phyloP scores from a whole-genome alignment of 176 grass and related monocot species.

The Leersia perrieri region DNA sequence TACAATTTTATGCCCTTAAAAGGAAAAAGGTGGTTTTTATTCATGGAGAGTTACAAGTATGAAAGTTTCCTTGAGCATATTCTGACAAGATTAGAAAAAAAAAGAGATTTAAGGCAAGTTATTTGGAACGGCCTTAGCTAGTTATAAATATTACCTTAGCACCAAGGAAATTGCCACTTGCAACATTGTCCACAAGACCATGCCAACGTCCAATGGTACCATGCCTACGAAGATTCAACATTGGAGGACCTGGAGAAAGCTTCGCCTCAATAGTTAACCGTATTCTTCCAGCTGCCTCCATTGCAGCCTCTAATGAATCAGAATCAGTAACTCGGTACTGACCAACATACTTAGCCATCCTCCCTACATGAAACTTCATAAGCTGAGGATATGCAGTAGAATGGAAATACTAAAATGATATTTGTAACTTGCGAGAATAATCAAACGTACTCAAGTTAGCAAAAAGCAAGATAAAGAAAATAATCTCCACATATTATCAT shows the following conservation, averaged over 20 bases:
- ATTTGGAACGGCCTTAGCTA: neutral
- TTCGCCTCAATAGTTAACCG: slow-evolving; percentile 79
- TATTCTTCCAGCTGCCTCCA: slow-evolving; percentile 94
- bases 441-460: neutral
- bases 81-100: neutral
- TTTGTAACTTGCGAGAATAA: slow-evolving; percentile 9
- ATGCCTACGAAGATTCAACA: slow-evolving; percentile 82
- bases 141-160: slow-evolving; percentile 67
- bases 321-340: slow-evolving; percentile 81
- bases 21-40: neutral
- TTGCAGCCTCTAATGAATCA: slow-evolving; percentile 72
- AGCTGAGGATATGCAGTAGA: neutral
- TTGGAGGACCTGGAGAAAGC: slow-evolving; percentile 96
- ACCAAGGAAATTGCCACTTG: slow-evolving; percentile 94
- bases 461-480: slow-evolving; percentile 20
- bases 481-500: neutral
- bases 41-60: slow-evolving; percentile 15
- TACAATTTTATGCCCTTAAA: neutral
- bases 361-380: slow-evolving; percentile 56
- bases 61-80: neutral
- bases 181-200: slow-evolving; percentile 76
- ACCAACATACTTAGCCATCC: slow-evolving; percentile 62
- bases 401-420: neutral
- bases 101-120: neutral
- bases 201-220: slow-evolving; percentile 71